phyloP scores from a whole-genome alignment of 306 rosid species.

The Rosa persica region DNA sequence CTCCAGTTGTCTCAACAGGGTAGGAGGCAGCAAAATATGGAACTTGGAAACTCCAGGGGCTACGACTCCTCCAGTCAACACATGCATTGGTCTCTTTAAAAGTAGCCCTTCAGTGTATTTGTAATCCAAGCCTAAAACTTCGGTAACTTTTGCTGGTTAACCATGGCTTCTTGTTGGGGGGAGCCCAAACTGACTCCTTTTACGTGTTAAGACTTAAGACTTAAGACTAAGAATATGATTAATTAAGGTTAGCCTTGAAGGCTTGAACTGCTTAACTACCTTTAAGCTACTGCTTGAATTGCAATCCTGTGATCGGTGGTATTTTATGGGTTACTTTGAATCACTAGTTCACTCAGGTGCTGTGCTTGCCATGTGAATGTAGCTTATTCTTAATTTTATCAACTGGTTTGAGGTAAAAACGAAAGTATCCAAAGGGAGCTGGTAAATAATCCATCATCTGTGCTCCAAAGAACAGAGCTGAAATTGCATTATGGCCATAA shows the following conservation, averaged over 20 bases:
- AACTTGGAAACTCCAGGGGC: conserved; percentile 48
- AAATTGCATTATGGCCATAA: no score
- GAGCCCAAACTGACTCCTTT: neutral
- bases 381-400: neutral
- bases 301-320: neutral
- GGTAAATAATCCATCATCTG: neutral
- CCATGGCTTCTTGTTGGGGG: neutral
- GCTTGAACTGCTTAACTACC: neutral
- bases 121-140: neutral
- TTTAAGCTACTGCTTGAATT: neutral
- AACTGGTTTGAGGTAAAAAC: neutral
- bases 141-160: neutral
- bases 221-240: neutral
- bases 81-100: conserved; percentile 73
- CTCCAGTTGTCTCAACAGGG: conserved; percentile 50
- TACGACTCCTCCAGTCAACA: conserved; percentile 52
- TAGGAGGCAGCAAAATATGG: conserved; percentile 81
- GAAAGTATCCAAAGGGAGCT: neutral
- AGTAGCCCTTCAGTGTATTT: conserved; percentile 17
- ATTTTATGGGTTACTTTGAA: neutral
- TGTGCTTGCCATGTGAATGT: neutral
- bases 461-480: neutral
- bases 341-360: neutral
- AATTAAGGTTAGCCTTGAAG: neutral
- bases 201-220: neutral